Evolutionary conservation across 306 rosid species (phyloP), one percentile per base, ranked within the genome.

Genomic region (Lupinus albus): DNA sequence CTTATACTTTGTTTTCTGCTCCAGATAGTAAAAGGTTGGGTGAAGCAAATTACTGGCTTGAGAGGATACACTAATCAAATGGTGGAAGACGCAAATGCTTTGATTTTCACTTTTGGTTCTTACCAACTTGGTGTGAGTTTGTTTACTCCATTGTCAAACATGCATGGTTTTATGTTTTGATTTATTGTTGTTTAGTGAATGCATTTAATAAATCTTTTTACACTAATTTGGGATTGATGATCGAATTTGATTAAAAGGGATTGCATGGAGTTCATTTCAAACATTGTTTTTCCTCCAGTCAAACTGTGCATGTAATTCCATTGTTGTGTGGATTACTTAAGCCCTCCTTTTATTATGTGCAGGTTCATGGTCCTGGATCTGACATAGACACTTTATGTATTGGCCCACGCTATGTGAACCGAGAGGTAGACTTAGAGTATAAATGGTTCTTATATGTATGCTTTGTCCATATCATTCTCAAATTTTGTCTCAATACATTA

Each of bases 61-160:
- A 81, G 86, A 77, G 88, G 94, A 48, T 85, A 85, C 68, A 76
- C 86, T 0, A 90, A 87, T 55, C 94, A 87, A 82, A 87, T 83
- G 94, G 90, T 83, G 63, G 88, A 85, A 77, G 86, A 85, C 6
- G 88, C 88, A 20, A 87, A 85, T 85, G 94, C 90, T 39, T 71
- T 72, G 47, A 85, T 87, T 54, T 68, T 83, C 53, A 87, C 94
- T 21, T 87, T 87, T 42, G 94, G 94, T 21, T 87, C 94, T 25
- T 85, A 82, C 55, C 72, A 85, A 21, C 80, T 87, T 9, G 94
- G 94, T 76, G 94, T 87, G 63, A 83, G 85, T 69, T 47, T 42
- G 3, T 35, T 56, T 47, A 46, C 32, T 25, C 15, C 21, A 8
- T 33, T 45, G 17, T 5, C 17, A 38, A 20, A 38, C 4, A 2